Percentiles rank a stretch among this genome's conserved stretches.
phyloP scores from a whole-genome alignment of 768 basidiomycete genomes.

The Sporobolomyces pararoseus region DNA sequence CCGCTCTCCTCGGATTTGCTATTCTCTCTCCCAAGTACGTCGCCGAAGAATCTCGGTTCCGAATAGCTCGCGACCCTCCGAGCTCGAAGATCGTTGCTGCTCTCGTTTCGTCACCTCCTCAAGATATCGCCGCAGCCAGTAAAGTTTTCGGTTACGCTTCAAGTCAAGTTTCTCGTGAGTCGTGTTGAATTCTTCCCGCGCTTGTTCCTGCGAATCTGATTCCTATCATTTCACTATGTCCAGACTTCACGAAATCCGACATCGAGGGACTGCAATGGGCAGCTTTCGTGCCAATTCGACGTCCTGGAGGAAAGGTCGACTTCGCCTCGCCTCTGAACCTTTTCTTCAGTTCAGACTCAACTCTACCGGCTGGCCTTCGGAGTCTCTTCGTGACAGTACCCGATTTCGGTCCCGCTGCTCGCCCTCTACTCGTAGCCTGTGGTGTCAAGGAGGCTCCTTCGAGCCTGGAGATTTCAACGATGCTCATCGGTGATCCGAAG shows the following conservation, averaged over 20 bases:
- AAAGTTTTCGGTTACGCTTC: conserved; percentile 44
- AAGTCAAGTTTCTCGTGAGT: conserved; percentile 29
- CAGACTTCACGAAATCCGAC: conserved; percentile 27
- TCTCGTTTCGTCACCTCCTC: conserved; percentile 35
- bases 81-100: conserved; percentile 29
- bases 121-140: conserved; percentile 24
- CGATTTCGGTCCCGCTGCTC: conserved; percentile 76
- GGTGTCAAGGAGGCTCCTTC: conserved; percentile 76
- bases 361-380: conserved; percentile 25
- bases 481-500: conserved; percentile 64
- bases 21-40: conserved; percentile 51
- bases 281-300: conserved; percentile 31
- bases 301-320: conserved; percentile 43
- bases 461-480: conserved; percentile 61
- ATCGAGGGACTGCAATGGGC: conserved; percentile 23
- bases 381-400: conserved; percentile 29
- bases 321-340: conserved; percentile 81
- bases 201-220: neutral
- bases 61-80: conserved; percentile 36
- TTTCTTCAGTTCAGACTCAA: conserved; percentile 51
- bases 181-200: neutral
- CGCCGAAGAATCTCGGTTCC: conserved; percentile 40
- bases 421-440: conserved; percentile 76
- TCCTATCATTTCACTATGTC: neutral
- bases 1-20: conserved; percentile 71